phyloP scores from a whole-genome alignment of 345 rosid species.

The Citrus medica region DNA sequence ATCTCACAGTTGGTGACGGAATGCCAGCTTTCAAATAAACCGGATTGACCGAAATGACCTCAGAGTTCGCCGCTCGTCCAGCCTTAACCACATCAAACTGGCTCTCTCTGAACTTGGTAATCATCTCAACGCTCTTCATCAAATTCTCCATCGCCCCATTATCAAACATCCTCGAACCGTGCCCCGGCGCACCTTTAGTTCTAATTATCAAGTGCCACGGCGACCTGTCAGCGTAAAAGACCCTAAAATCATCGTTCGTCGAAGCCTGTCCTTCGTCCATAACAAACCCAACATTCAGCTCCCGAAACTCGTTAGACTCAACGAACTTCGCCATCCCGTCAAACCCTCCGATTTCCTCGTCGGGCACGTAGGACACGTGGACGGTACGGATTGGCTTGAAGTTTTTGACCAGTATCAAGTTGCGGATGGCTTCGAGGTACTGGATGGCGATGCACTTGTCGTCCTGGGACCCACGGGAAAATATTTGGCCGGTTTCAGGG shows the following conservation, averaged over 20 bases:
- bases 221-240: constrained; percentile 72
- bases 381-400: constrained; percentile 59
- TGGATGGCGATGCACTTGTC: constrained; percentile 84
- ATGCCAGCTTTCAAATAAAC: constrained; percentile 83
- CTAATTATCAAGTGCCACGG: constrained; percentile 56
- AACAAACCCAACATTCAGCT: constrained; percentile 72
- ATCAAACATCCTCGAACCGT: constrained; percentile 79
- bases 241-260: constrained; percentile 53
- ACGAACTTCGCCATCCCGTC: constrained; percentile 65
- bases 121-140: constrained; percentile 76
- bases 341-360: constrained; percentile 80
- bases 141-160: constrained; percentile 85
- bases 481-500: constrained; percentile 50
- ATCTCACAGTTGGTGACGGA: constrained; percentile 59
- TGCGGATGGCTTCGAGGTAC: constrained; percentile 75
- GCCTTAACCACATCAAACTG: constrained; percentile 80
- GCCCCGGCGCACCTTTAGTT: constrained; percentile 72
- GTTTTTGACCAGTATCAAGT: constrained; percentile 28
- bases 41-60: constrained; percentile 84
- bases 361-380: constrained; percentile 68
- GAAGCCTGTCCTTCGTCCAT: constrained; percentile 93
- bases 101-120: constrained; percentile 61
- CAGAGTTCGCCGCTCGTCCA: constrained; percentile 55
- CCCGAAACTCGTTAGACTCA: constrained; percentile 50
- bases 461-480: constrained; percentile 86